Base-by-base conservation (phyloP, 208 protist species). In the Balamuthia mandrillaris region DNA sequence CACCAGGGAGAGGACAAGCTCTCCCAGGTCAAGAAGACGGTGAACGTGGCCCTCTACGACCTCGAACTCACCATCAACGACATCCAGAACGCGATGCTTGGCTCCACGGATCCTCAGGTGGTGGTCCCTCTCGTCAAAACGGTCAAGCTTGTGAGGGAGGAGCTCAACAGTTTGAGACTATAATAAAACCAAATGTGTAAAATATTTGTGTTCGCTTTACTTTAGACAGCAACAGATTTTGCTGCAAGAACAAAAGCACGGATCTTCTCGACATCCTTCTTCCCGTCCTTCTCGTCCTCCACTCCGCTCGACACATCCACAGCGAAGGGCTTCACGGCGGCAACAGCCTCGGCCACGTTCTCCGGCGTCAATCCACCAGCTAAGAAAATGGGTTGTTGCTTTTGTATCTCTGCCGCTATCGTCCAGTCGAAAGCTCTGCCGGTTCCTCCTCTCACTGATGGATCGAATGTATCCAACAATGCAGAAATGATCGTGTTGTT, bases 391-490 rank as follows among this genome's bases (percentile, higher is more conserved):
- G 81, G 81, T 37, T 35, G 44, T n/a, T 44, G 61, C n/a, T 56
- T 42, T 41, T 72, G 84, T 1, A 87, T 27, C 2, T 31, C 39
- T 31, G 63, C 29, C 16, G 72, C 84, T 18, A 87, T 66, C 35
- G 35, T 52, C 84, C 84, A 87, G n/a, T 87, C 84, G 56, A 87
- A 87, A 16, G 56, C 68, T 39, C 54, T 61, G 68, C 81, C 81
- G 10, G 81, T 86, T 2, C 81, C 81, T 7, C 81, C 81, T 27
- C 45, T 27, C 2, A 49, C 81, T 29, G 16, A 27, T 2, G 81
- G 81, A 37, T 86, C 81, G 54, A 58, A 60, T 14, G 81, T 86
- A 44, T 86, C 81, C 27, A 86, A 45, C 29, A 86, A 49, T 16
- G n/a, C 16, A 75, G 24, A 56, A 16, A 33, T 7, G 6, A 5